Percentiles rank a stretch among this genome's conserved stretches.
Conservation (phyloP, 2,329 filamentous ascomycete species). For the Trichoderma aggressivum region DNA sequence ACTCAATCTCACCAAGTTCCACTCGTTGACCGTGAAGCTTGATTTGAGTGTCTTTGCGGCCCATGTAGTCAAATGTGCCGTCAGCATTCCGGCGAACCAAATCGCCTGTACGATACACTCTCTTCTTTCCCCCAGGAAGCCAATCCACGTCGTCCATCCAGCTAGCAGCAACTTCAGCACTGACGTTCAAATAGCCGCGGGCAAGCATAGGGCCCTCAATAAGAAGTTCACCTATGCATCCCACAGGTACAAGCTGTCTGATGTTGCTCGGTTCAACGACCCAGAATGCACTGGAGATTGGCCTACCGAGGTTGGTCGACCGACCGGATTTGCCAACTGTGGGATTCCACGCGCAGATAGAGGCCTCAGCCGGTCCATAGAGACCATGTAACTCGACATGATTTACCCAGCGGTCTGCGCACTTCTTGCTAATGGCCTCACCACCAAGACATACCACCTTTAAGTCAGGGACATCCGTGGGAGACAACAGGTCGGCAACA, state of each 20-base stretch:
- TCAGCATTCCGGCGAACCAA: not conserved
- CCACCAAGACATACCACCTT: conserved; percentile 14
- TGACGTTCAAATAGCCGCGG: conserved; percentile 20
- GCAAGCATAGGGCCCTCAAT: conserved; percentile 25
- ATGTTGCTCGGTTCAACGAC: conserved; percentile 21
- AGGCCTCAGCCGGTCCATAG: conserved; percentile 17
- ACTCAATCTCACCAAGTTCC: conserved; percentile 18
- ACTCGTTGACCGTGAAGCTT: conserved; percentile 12
- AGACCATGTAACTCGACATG: conserved; percentile 4
- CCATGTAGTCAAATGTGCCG: conserved; percentile 11
- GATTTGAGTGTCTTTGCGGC: conserved; percentile 13
- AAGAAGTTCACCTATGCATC: conserved; percentile 23
- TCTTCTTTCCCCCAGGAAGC: not conserved
- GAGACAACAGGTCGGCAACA: conserved; percentile 17
- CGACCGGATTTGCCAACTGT: not conserved
- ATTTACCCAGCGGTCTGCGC: conserved; percentile 11
- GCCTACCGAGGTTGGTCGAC: conserved; percentile 19
- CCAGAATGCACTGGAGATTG: conserved; percentile 21
- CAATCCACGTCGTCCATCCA: conserved; percentile 17
- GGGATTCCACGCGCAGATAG: conserved; percentile 17
- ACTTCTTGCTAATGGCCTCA: conserved; percentile 14
- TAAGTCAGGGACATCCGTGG: conserved; percentile 9
- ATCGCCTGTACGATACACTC: conserved; percentile 13
- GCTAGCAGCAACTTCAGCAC: not conserved
- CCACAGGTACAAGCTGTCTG: conserved; percentile 21